Evolutionary conservation across 768 basidiomycete genomes (phyloP).

Genomic region (Stropharia rugosoannulata): DNA sequence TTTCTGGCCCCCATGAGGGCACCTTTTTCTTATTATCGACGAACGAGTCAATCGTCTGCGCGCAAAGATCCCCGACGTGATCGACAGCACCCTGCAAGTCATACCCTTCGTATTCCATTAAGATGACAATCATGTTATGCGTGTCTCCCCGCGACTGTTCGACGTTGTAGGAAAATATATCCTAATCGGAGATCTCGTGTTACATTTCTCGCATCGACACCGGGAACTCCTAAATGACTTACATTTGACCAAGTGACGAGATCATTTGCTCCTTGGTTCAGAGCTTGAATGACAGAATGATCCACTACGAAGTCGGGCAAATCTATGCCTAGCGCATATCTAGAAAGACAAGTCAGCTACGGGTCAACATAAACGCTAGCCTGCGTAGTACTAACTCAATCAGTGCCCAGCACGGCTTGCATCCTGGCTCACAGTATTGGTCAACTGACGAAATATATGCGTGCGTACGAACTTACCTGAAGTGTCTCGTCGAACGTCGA

Average conservation of each 20-base stretch:
- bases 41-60: slow-evolving; percentile 53
- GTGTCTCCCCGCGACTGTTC: slow-evolving; percentile 70
- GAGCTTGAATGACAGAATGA: slow-evolving; percentile 56
- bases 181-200: slow-evolving; percentile 33
- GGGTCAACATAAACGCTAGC: neutral
- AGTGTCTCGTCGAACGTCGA: slow-evolving; percentile 70
- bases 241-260: slow-evolving; percentile 86
- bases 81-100: slow-evolving; percentile 63
- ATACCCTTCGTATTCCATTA: slow-evolving; percentile 60
- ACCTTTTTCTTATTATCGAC: slow-evolving; percentile 42
- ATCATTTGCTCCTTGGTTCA: slow-evolving; percentile 73
- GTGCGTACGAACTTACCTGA: slow-evolving; percentile 40
- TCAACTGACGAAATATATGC: neutral
- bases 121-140: slow-evolving; percentile 72
- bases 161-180: slow-evolving; percentile 75
- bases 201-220: neutral
- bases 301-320: slow-evolving; percentile 71
- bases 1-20: slow-evolving; percentile 61
- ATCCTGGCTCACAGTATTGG: slow-evolving; percentile 32
- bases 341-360: slow-evolving; percentile 15
- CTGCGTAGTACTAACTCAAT: slow-evolving; percentile 50
- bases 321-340: slow-evolving; percentile 66
- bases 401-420: slow-evolving; percentile 74
- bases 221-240: slow-evolving; percentile 20
- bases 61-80: slow-evolving; percentile 61